Percentiles rank a stretch among this genome's conserved stretches.
These are phyloP conservation scores for Capsaspora owczarzaki DNA, from an alignment of 78 protist species.

Conservation along the genomic window DNA sequence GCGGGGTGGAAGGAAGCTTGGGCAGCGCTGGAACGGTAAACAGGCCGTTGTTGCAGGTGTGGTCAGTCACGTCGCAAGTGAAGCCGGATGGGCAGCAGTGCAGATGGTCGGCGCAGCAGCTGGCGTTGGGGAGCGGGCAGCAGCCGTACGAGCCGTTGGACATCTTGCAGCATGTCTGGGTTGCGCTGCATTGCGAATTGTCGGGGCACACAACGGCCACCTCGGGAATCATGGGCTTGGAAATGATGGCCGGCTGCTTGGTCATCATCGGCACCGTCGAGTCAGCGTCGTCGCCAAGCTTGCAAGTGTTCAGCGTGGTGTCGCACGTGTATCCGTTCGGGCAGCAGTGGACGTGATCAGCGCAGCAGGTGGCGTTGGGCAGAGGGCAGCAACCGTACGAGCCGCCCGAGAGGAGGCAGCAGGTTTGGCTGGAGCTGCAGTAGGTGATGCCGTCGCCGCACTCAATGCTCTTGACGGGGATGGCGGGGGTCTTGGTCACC, in stretches of 20 bases:
- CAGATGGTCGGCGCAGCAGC: conserved; percentile 1
- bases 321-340: background rate
- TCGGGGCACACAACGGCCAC: background rate
- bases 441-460: too few species aligned
- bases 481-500: too few species aligned
- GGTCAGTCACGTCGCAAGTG: background rate
- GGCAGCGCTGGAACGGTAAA: too few species aligned
- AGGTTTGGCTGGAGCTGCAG: too few species aligned
- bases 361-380: background rate
- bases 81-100: background rate
- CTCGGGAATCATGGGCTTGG: too few species aligned
- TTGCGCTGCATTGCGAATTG: background rate
- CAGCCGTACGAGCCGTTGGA: background rate
- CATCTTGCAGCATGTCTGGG: background rate
- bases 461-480: too few species aligned
- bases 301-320: background rate
- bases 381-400: conserved; percentile 1
- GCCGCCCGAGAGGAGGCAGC: background rate
- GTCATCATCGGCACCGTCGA: background rate
- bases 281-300: too few species aligned
- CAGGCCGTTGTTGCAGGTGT: too few species aligned
- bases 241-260: background rate
- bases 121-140: background rate
- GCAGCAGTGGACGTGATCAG: background rate
- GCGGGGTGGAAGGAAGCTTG: too few species aligned